These are phyloP conservation scores for Xylaria longipes DNA, from an alignment of 495 filamentous ascomycete species.

Conservation along the genomic window DNA sequence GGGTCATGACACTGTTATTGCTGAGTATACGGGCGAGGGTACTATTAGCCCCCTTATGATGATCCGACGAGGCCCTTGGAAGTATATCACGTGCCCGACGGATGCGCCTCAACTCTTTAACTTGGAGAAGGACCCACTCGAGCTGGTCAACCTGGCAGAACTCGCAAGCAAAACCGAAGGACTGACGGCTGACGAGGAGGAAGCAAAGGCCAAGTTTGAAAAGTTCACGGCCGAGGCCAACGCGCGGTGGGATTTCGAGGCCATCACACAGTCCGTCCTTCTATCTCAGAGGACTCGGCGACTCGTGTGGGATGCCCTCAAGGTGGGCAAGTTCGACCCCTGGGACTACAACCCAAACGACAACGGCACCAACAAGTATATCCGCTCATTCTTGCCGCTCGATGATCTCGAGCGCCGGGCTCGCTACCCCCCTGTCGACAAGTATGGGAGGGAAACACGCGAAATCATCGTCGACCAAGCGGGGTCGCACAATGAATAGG, in stretches of 20 bases:
- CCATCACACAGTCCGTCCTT: slow-evolving; percentile 72
- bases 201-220: slow-evolving; percentile 55
- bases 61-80: slow-evolving; percentile 83
- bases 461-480: slow-evolving; percentile 50
- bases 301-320: slow-evolving; percentile 76
- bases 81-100: slow-evolving; percentile 80
- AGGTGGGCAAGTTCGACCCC: slow-evolving; percentile 67
- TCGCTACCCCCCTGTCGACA: slow-evolving; percentile 69
- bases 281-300: slow-evolving; percentile 72
- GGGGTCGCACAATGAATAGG: slow-evolving; percentile 53
- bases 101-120: slow-evolving; percentile 84
- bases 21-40: slow-evolving; percentile 89
- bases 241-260: slow-evolving; percentile 74
- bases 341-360: slow-evolving; percentile 83
- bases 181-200: slow-evolving; percentile 45
- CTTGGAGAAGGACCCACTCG: slow-evolving; percentile 72
- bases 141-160: slow-evolving; percentile 71
- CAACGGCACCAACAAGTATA: slow-evolving; percentile 76
- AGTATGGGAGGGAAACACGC: slow-evolving; percentile 56
- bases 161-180: slow-evolving; percentile 44
- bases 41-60: slow-evolving; percentile 88
- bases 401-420: slow-evolving; percentile 73
- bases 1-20: slow-evolving; percentile 76
- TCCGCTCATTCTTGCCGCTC: slow-evolving; percentile 70
- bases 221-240: slow-evolving; percentile 70